Conservation (phyloP, 108 stramenopile genomes). For the Skeletonema costatum region DNA sequence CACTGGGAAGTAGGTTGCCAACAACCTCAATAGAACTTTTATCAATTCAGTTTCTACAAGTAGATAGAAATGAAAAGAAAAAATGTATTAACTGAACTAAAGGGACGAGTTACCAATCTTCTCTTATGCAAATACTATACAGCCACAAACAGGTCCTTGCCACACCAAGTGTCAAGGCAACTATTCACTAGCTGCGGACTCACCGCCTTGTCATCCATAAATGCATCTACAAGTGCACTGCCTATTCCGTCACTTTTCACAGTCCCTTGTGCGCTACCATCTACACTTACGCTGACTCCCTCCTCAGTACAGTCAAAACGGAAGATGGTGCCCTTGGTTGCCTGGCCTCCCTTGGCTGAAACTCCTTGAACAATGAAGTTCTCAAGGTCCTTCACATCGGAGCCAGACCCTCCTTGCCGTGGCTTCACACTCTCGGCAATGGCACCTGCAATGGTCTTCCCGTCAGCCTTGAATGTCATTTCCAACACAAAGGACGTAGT, state of each 20-base stretch:
- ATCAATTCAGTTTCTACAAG: no score
- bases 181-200: slow-evolving; percentile 32
- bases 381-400: slow-evolving; percentile 24
- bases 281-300: slow-evolving; percentile 30
- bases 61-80: no score
- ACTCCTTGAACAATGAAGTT: slow-evolving; percentile 31
- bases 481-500: slow-evolving; percentile 30
- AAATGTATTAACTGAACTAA: not conserved
- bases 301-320: slow-evolving; percentile 13
- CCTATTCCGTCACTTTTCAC: slow-evolving; percentile 21
- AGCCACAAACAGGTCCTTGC: not conserved
- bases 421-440: slow-evolving; percentile 39
- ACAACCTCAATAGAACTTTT: no score
- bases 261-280: slow-evolving; percentile 23
- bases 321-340: slow-evolving; percentile 37
- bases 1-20: slow-evolving; percentile 11
- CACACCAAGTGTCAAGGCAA: slow-evolving; percentile 40
- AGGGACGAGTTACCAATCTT: not conserved
- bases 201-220: slow-evolving; percentile 44
- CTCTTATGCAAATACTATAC: slow-evolving; percentile 5
- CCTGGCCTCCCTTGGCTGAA: slow-evolving; percentile 23
- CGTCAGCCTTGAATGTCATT: slow-evolving; percentile 33
- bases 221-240: slow-evolving; percentile 31
- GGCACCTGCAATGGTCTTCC: slow-evolving; percentile 28
- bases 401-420: slow-evolving; percentile 10